Evolutionary conservation across 495 filamentous ascomycete genomes (phyloP), one percentile per base, ranked within the genome.

Genomic region (Aspergillus cristatus): DNA sequence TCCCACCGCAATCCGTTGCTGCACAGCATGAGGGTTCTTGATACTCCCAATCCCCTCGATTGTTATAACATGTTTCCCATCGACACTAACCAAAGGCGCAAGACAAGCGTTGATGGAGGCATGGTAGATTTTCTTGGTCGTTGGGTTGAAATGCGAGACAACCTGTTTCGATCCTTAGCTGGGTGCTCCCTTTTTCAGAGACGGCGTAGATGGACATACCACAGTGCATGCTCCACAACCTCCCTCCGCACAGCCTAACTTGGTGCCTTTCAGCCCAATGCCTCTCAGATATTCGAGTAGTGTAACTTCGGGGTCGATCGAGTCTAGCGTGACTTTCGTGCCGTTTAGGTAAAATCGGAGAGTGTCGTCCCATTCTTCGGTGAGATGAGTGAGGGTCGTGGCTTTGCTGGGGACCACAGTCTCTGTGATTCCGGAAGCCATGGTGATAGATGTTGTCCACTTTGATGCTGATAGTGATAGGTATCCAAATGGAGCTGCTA

Each of bases 1-100:
- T 28, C 70, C 58, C 57, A 79, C 80, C 14, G 88, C 88, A 42
- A 98, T 82, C 32, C 91, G 76, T 62, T 98, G 89, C 60, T 98
- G 91, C 1, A 83, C 68, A 3, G 91, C 85, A 67, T 98, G 91
- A 8, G 91, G 91, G 25, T 73, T 75, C 58, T 88, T 82, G 33
- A 82, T 78, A 53, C 84, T 83, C 7, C 91, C 91, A 57, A 98
- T 94, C 12, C 91, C 91, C 59, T 98, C 91, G 10, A 98, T 79
- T 6, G 91, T 98, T 48, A 98, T 89, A 44, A 98, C 89, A 72
- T 98, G 91, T 60, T 98, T 98, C 16, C 91, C 91, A 62, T 96
- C 91, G 11, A 98, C 48, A 43, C 86, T 90, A 20, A 88, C 80
- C 35, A 98, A 68, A 1, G 91, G 91, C 11, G 90, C 90, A 22